phyloP scores from a whole-genome alignment of 2,329 filamentous ascomycete species.

The Monosporascus sp. region DNA sequence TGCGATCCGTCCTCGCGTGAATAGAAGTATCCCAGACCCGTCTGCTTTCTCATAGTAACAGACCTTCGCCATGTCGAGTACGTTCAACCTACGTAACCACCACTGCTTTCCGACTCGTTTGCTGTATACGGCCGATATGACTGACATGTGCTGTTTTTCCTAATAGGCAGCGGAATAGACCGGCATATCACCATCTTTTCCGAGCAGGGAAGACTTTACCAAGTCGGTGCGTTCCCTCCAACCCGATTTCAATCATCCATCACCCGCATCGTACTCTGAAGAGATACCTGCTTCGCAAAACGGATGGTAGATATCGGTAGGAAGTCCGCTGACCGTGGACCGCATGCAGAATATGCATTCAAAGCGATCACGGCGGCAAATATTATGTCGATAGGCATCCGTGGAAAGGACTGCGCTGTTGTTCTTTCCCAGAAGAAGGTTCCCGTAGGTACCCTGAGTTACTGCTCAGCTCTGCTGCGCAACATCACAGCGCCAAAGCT shows the following conservation, averaged over 20 bases:
- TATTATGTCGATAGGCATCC: conserved; percentile 94
- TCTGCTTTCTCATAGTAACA: background rate
- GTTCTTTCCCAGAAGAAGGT: conserved; percentile 99
- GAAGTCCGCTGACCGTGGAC: conserved; percentile 16
- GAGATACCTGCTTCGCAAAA: conserved; percentile 1
- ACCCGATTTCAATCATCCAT: conserved; percentile 4
- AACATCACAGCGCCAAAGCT: conserved; percentile 23
- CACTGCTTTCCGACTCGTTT: conserved; percentile 9
- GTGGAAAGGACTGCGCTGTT: conserved; percentile 95
- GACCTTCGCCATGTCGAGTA: conserved; percentile 5
- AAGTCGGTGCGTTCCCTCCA: conserved; percentile 76
- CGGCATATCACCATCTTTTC: conserved; percentile 99
- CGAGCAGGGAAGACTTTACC: conserved; percentile 94
- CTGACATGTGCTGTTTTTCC: conserved; percentile 6
- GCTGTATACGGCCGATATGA: conserved; percentile 18
- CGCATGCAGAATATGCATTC: conserved; percentile 89
- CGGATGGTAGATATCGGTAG: background rate
- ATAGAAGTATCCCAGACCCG: background rate
- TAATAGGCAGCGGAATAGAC: conserved; percentile 79
- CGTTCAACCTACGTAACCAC: background rate
- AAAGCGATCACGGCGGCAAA: conserved; percentile 99
- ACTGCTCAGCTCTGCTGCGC: conserved; percentile 7
- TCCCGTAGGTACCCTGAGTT: conserved; percentile 61
- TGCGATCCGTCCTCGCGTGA: background rate
- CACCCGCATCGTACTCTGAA: conserved; percentile 7